A percentile compares a stretch with the other conserved stretches of the same genome.
These are phyloP conservation scores for Cryptosporidium ryanae DNA, from an alignment of 169 alveolate genomes.

Conservation along the genomic window DNA sequence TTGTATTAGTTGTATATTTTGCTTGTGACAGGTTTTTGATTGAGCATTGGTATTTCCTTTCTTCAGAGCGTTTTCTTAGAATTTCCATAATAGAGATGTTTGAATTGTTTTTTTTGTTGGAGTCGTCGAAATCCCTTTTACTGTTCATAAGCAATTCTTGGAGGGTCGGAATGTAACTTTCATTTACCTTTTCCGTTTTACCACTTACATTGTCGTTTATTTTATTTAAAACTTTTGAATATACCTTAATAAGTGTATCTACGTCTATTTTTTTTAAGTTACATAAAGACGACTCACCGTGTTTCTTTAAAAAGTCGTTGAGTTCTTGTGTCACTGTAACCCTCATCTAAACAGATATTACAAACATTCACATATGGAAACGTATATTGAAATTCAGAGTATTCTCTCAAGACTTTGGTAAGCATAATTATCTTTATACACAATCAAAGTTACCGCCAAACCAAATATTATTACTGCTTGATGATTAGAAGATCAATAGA, in stretches of 20 bases:
- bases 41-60: slow-evolving; percentile 37
- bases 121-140: slow-evolving; percentile 22
- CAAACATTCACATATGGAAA: too few species aligned
- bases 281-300: slow-evolving; percentile 11
- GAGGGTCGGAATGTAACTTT: slow-evolving; percentile 20
- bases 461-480: too few species aligned
- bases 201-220: slow-evolving; percentile 1
- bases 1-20: slow-evolving; percentile 4
- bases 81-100: slow-evolving; percentile 42
- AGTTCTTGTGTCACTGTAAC: slow-evolving; percentile 59
- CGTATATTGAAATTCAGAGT: too few species aligned
- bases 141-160: slow-evolving; percentile 52
- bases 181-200: not conserved
- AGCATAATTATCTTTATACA: too few species aligned
- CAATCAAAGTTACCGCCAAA: too few species aligned
- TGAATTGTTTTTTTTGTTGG: not conserved
- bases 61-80: slow-evolving; percentile 67
- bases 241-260: slow-evolving; percentile 43
- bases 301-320: slow-evolving; percentile 26
- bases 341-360: slow-evolving; percentile 6
- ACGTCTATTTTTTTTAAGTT: slow-evolving; percentile 53
- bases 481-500: too few species aligned
- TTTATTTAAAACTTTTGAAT: slow-evolving; percentile 16
- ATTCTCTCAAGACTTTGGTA: too few species aligned
- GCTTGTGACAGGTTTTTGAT: slow-evolving; percentile 59